Evolutionary conservation across 257 asterid species (phyloP), one percentile per base, ranked within the genome.

Genomic region (Ajuga chamaepitys): DNA sequence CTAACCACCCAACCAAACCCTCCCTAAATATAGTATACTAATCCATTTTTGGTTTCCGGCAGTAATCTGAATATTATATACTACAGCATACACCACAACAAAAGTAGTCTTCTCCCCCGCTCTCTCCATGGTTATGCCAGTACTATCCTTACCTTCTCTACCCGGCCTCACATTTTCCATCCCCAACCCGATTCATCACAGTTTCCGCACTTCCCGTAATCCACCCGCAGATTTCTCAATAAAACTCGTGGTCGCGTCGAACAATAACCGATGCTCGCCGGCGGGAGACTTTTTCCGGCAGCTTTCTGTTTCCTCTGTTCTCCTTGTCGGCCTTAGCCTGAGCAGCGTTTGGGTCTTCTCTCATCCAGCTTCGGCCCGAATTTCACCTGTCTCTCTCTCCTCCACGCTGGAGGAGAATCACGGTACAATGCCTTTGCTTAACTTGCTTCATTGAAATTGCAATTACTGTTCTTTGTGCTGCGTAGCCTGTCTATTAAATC

Each of bases 261-360:
- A 62, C 62, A 46, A 34, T 34, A 58, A 52, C 5, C 63, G 18
- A 73, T 53, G 56, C 32, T 58, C 68, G 16, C 68, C 79, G 72
- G 61, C 79, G 67, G 82, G 65, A 6, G 85, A 70, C 28, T 46
- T 73, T 68, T 56, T 82, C 75, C 79, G 84, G 71, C 85, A 54
- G 63, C 66, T 84, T 18, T 68, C 82, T 10, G 66, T 78, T 26
- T 80, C 78, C 9, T 47, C 87, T 11, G 82, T 78, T 64, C 35
- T 84, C 45, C 38, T 82, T 1, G 1, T 78, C 3, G 79, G 88
- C 20, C 54, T 86, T 41, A 82, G 91, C 26, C 53, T 81, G 1
- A 64, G 63, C 67, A 63, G 80, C 71, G 42, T 80, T 59, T 77
- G 77, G 72, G 66, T 80, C 58, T 83, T 82, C 64, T 45, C 80